Percentiles rank a stretch among this genome's conserved stretches.
Evolutionary conservation across 176 grass and related monocot species (phyloP).

Genomic region (Dendrocalamus sinicus): DNA sequence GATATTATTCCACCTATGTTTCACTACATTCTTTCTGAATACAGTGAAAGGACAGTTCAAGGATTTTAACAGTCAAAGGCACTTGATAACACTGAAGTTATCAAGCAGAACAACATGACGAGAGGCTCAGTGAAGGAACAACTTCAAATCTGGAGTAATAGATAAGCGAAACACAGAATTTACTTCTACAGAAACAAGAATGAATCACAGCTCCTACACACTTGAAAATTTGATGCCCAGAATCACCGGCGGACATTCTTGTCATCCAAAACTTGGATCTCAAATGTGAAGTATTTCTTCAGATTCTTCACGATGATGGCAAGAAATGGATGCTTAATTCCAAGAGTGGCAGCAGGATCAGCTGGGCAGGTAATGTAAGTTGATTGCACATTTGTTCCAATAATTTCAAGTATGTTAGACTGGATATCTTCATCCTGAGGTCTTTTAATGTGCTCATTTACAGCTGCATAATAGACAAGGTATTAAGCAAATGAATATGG

Average conservation of each 20-base stretch:
- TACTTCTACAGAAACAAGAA: slow-evolving; percentile 4
- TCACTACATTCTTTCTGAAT: neutral
- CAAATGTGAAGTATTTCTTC: slow-evolving; percentile 97
- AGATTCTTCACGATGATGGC: slow-evolving; percentile 89
- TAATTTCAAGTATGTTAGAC: slow-evolving; percentile 89
- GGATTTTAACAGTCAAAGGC: neutral
- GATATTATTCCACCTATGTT: neutral
- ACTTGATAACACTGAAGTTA: neutral
- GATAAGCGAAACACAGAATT: neutral
- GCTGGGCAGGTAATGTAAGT: slow-evolving; percentile 94
- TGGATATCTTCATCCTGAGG: slow-evolving; percentile 95
- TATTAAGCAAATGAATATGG: slow-evolving; percentile 27
- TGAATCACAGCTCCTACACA: slow-evolving; percentile 45
- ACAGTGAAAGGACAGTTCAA: neutral
- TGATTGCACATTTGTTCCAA: slow-evolving; percentile 94
- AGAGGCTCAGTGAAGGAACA: neutral
- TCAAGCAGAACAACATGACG: neutral
- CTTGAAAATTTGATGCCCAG: slow-evolving; percentile 91
- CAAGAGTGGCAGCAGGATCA: slow-evolving; percentile 80
- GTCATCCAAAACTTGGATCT: slow-evolving; percentile 92
- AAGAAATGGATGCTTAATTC: slow-evolving; percentile 91
- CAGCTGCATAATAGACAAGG: slow-evolving; percentile 56
- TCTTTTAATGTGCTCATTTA: slow-evolving; percentile 79
- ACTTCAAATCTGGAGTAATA: neutral
- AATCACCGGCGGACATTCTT: slow-evolving; percentile 94